Conservation (phyloP, 345 rosid genomes). For the Boechera retrofracta region DNA sequence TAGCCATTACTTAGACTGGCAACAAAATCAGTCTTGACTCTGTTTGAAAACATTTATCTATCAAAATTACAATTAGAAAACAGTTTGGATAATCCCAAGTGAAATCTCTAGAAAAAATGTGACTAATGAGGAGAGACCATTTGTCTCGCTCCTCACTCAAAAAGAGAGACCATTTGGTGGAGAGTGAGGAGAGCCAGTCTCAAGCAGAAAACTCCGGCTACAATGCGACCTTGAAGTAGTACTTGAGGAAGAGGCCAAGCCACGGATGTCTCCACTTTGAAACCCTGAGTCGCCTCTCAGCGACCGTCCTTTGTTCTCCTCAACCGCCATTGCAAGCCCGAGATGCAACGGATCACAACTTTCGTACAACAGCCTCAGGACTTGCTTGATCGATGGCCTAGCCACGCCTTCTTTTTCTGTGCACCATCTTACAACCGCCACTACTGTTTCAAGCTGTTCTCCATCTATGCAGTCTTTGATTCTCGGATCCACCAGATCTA, state of each 20-base stretch:
- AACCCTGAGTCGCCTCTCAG: conserved; percentile 56
- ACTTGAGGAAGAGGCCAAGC: conserved; percentile 90
- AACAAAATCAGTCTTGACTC: conserved; percentile 8
- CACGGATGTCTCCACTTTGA: conserved; percentile 68
- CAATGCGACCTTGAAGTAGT: conserved; percentile 93
- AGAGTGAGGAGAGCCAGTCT: conserved; percentile 83
- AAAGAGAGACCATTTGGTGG: conserved; percentile 47
- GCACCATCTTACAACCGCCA: conserved; percentile 82
- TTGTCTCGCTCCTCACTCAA: conserved; percentile 4
- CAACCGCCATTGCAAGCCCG: conserved; percentile 67
- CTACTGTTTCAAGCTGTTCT: conserved; percentile 74
- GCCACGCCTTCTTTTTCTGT: conserved; percentile 79
- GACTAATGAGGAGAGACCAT: not conserved
- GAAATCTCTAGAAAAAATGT: not conserved
- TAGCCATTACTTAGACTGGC: conserved; percentile 3
- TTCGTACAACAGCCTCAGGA: conserved; percentile 77
- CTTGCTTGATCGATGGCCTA: conserved; percentile 92
- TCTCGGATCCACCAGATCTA: conserved; percentile 69
- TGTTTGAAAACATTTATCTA: conserved; percentile 28
- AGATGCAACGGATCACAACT: conserved; percentile 82
- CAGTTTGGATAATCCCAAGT: conserved; percentile 9
- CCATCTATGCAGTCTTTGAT: conserved; percentile 66
- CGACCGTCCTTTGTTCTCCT: conserved; percentile 65
- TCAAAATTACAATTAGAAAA: conserved; percentile 31
- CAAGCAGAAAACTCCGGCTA: conserved; percentile 85